Percentiles rank a stretch among this genome's conserved stretches.
Evolutionary conservation across 441 rosid species (phyloP).

Genomic region (Gossypium gossypioides): DNA sequence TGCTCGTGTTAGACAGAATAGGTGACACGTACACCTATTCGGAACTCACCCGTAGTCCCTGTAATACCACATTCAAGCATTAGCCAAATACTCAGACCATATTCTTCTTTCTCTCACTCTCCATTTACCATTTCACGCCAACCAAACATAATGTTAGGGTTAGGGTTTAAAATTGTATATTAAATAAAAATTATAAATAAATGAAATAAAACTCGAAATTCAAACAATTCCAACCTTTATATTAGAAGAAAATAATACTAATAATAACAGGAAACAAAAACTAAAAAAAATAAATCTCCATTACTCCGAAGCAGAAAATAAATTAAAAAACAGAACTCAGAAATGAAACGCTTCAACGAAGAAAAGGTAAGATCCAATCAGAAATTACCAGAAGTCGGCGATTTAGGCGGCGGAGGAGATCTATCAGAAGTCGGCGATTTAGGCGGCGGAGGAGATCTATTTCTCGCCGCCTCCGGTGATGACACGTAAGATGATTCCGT

Average conservation of each 20-base stretch:
- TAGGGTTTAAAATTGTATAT: neutral
- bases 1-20: too few species aligned
- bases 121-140: neutral
- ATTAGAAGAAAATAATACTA: neutral
- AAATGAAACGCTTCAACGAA: neutral
- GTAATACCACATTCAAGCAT: neutral
- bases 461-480: slow-evolving; percentile 59
- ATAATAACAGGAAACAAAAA: neutral
- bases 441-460: slow-evolving; percentile 62
- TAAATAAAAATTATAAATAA: neutral
- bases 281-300: neutral
- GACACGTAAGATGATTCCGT: slow-evolving; percentile 76
- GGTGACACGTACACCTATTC: neutral
- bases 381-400: slow-evolving; percentile 64
- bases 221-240: neutral
- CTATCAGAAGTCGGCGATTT: slow-evolving; percentile 66
- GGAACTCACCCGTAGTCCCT: neutral
- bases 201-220: neutral
- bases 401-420: slow-evolving; percentile 59
- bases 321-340: neutral
- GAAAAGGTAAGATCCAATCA: slow-evolving; percentile 42
- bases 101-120: neutral
- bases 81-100: neutral
- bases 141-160: slow-evolving; percentile 4
- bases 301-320: neutral